phyloP scores from a whole-genome alignment of 352 stramenopile species.

The Lagenidium giganteum region DNA sequence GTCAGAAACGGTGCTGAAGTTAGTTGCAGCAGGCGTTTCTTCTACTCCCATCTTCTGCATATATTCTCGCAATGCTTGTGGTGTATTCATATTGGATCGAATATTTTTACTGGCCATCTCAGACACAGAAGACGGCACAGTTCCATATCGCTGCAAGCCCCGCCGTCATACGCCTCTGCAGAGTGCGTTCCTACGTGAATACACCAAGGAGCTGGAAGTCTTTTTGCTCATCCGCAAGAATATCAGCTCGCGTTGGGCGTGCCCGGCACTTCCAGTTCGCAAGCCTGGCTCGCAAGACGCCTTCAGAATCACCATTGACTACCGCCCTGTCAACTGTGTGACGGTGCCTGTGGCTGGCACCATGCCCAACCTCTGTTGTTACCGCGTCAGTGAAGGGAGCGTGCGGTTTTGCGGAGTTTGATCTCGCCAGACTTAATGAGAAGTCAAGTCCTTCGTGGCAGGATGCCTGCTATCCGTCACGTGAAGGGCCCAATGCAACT shows the following conservation, averaged over 20 bases:
- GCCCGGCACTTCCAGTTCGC: background rate
- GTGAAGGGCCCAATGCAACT: no score
- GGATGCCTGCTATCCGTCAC: no score
- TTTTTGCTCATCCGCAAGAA: background rate
- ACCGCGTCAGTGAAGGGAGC: background rate
- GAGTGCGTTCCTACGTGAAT: background rate
- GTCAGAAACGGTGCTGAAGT: no score
- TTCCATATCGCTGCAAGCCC: background rate
- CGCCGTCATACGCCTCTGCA: background rate
- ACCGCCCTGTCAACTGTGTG: background rate
- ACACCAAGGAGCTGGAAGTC: conserved; percentile 1
- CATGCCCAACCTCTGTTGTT: conserved; percentile 2
- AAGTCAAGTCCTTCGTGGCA: no score
- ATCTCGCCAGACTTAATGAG: no score
- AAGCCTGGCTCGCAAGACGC: background rate
- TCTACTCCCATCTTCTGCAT: no score
- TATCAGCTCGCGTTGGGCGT: background rate
- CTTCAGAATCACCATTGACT: conserved; percentile 1
- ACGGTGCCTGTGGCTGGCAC: conserved; percentile 1
- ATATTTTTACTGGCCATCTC: no score
- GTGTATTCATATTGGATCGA: no score
- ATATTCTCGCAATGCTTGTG: no score
- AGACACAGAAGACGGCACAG: background rate
- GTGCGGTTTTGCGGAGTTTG: background rate
- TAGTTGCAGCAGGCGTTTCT: no score